Conservation (phyloP, 2,329 filamentous ascomycete species). For the Elsinoe australis region DNA sequence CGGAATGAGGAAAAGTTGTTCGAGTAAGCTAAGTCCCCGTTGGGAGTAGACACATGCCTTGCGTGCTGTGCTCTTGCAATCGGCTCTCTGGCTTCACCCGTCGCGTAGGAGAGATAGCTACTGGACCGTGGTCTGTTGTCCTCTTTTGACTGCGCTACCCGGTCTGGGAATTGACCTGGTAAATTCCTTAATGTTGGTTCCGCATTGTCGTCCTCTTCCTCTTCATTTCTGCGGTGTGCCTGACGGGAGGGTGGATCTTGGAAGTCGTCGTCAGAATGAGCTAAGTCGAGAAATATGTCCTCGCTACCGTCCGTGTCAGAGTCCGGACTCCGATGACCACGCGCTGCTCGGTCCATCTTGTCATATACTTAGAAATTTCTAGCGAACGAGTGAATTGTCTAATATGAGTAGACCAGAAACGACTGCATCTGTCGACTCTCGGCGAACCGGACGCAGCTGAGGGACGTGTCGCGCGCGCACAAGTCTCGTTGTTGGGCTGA, state of each 20-base stretch:
- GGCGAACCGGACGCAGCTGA: no score
- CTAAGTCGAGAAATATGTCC: conserved; percentile 12
- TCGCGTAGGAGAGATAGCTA: neutral
- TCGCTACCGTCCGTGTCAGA: conserved; percentile 16
- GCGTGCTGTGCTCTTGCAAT: neutral
- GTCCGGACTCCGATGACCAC: neutral
- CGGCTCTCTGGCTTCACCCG: neutral
- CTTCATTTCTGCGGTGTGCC: neutral
- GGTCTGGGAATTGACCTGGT: conserved; percentile 13
- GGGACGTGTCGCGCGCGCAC: no score
- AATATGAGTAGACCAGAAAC: no score
- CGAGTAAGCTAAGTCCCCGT: neutral
- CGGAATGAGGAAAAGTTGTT: conserved; percentile 2
- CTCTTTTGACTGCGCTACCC: neutral
- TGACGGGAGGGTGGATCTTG: conserved; percentile 11
- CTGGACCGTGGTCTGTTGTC: conserved; percentile 11
- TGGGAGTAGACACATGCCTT: conserved; percentile 14
- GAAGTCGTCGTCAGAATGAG: conserved; percentile 8
- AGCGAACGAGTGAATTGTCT: no score
- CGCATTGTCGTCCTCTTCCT: neutral
- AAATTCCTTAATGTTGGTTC: conserved; percentile 10
- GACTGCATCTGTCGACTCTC: no score
- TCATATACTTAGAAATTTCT: no score
- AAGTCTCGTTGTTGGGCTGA: no score
- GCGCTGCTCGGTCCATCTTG: neutral